Base-by-base conservation (phyloP, 768 basidiomycete species). In the Myochromella boudieri region DNA sequence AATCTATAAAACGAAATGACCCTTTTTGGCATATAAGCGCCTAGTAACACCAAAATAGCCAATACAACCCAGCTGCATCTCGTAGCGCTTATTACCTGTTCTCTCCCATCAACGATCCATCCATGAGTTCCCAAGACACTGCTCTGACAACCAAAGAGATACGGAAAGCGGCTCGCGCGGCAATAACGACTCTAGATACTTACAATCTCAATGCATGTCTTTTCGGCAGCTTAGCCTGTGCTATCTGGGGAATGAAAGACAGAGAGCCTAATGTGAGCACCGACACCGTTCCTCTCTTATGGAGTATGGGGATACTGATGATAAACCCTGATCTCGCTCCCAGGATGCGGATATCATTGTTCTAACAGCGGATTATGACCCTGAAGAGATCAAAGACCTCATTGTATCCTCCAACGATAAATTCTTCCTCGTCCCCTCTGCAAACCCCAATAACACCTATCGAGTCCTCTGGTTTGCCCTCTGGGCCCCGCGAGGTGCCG, bases 311-410 rank as follows among this genome's bases (percentile, higher is more conserved):
- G 17, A 22, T 4, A 36, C 4, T 17, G 14, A 24, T 18, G 11
- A 42, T 2, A 25, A 20, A 48, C 1, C 38, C 57, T 22, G 34
- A 25, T 58, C 9, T 22, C 14, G 32, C 7, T 32, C 48, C 37
- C 46, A 78, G 76, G 78, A 79, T 50, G 61, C 77, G 8, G 77
- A 78, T 47, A 59, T 78, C 2, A 63, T 77, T 20, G 70, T 77
- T 10, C 54, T 76, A 31, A 68, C 71, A 4, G 48, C 57, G 0
- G n/a, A n/a, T n/a, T 24, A 27, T 6, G 54, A 67, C 42, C 55
- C 60, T 29, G 75, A 75, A 55, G 52, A 56, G 5, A 64, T 80
- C 49, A 78, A 80, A 48, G 48, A 40, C 6, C 56, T 68, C 31
- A 56, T 80, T 24, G 60, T 61, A 14, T 39, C 42, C 1, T 43